Base-by-base conservation (phyloP, 768 basidiomycete genomes). In the Mycena olivaceomarginata region DNA sequence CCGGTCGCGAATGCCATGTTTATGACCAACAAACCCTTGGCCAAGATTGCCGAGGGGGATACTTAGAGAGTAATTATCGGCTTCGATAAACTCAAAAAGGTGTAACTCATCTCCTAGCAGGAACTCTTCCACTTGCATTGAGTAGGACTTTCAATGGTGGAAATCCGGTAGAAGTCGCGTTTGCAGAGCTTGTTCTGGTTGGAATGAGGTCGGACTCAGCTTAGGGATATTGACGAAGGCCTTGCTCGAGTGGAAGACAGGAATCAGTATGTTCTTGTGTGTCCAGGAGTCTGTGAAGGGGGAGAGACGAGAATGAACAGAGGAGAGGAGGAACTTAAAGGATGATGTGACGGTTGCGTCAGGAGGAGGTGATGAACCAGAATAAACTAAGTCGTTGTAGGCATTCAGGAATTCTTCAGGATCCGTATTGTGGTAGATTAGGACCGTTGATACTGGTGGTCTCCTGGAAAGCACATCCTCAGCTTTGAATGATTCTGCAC, bases 381-480 rank as follows among this genome's bases (percentile, higher is more conserved):
- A 39, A 5, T 73, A 74, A 12, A 69, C 25, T 43, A 72, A 25
- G n/a, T 72, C 67, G 79, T 77, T 79, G 82, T 86, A 72, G 31
- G 76, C 62, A 56, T 85, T 68, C 37, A 83, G 73, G 56, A 85
- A 78, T 37, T 81, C 83, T 66, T 89, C 84, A 0, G 78, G 79
- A 22, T 85, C 82, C 25, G 79, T 76, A 5, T 81, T 77, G 16
- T 81, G 78, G 4, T 78, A 71, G 31, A 82, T 79, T 0, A 13
- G 0, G 22, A 67, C 73, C 18, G 78, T 74, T 0, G 25, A 22
- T 1, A 77, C 22, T 4, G 25, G 20, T 11, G 43, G 63, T 22
- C 83, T 9, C 70, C 83, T 2, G 1, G 88, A 89, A 3, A 90
- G 65, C 0, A 81, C 86, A 77, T 89, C 89, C 62, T 74, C 57